Base-by-base conservation (phyloP, 2,329 filamentous ascomycete species). In the Paradendryphiella salina region DNA sequence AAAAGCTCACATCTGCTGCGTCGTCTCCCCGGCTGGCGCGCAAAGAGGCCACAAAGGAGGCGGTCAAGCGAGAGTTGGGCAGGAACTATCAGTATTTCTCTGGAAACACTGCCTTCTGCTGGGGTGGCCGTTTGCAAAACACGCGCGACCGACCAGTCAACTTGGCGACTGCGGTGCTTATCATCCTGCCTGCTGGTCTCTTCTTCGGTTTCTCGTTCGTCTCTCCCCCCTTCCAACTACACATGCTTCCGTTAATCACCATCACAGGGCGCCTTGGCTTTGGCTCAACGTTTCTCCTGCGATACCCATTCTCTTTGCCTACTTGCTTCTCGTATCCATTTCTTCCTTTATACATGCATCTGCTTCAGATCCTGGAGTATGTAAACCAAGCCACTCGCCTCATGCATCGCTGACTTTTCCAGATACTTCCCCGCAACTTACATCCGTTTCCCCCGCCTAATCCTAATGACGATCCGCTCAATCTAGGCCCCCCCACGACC, bases 261-360 rank as follows among this genome's bases (percentile, higher is more conserved):
- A 26, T 15, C 13, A 15, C 60, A 82, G 79, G 55, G 91, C 88
- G 9, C 84, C 89, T 17, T 96, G 88, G 83, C 72, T 96, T 45
- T 96, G 91, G 91, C 79, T 85, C 61, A 81, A 96, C 64, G 81
- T 96, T 58, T 95, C 90, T 31, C 92, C 92, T 26, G 91, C 90
- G 45, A 84, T 97, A 64, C 94, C 94, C 44, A 84, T 97, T 62
- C 74, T 90, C 35, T 97, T 96, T 76, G 92, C 85, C 45, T 99
- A 99, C 70, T 68, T 96, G n/a, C 90, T 90, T 66, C 92, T 88
- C 71, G 80, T 99, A 21, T 95, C 89, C 74, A 79, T 96, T 39
- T 96, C 92, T 18, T 97, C 94, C 3, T 99, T 97, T 68, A 67
- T 96, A 47, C 93, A 96, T 75, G 94, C 93, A 3, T 96, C 94